Evolutionary conservation across 2,329 filamentous ascomycete genomes (phyloP), one percentile per base, ranked within the genome.

Genomic region (Epichloe bromicola): DNA sequence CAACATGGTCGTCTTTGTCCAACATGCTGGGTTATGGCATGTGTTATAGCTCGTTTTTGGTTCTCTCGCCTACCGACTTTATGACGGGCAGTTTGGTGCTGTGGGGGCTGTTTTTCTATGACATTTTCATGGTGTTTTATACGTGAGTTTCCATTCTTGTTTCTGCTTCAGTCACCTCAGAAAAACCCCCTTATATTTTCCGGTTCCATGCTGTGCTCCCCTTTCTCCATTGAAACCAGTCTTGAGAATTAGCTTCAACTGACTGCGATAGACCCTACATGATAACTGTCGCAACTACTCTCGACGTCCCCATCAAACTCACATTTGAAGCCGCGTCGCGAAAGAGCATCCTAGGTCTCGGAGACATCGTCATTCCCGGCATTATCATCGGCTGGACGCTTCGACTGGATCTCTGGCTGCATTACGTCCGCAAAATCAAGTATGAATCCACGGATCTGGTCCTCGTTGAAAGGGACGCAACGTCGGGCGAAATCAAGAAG

Each of bases 271-370:
- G 81, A 0, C 87, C 87, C 0, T 82, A 87, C 63, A 93, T 93
- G 87, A 74, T 90, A 6, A 87, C 85, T 0, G 87, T 98, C 8
- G 93, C 91, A 12, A 95, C 85, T 7, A 85, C 84, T 40, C 73
- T 98, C 26, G 91, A 98, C 58, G 86, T 91, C 0, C 93, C 91
- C 0, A 93, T 96, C 65, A 97, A 96, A 65, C 78, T 98, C 7
- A 76, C 93, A 5, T 94, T 95, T 55, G 66, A 73, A 20, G 70
- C 73, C 2, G 83, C 86, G 2, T 76, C 78, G n/a, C 82, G 83
- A 23, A 70, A 73, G 30, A 79, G 87, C 49, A 95, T 97, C 78
- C 81, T 98, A 7, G 91, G 91, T 0, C 75, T 97, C 0, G 91
- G 91, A n/a, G 91, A 98, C 62, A 86, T 98, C 52, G 86, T 95